Evolutionary conservation across 345 rosid species (phyloP).

Genomic region (Eucalyptus globulus): DNA sequence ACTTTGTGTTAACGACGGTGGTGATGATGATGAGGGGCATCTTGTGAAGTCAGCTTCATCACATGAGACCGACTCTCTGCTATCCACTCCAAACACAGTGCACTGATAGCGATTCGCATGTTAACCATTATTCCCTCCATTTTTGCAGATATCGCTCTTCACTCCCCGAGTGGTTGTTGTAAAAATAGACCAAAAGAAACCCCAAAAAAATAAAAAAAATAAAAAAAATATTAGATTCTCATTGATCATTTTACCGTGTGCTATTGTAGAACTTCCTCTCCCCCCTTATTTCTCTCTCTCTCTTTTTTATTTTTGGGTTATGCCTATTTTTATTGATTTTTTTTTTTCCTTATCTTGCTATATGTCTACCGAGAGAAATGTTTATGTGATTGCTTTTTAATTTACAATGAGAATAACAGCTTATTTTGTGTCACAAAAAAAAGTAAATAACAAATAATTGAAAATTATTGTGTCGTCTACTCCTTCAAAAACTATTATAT

Average conservation of each 20-base stretch:
- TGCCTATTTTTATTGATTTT: not conserved
- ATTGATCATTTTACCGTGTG: conserved; percentile 3
- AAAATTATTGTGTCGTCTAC: too few relatives aligned
- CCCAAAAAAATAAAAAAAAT: not conserved
- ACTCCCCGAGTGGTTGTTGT: not conserved
- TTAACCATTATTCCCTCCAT: not conserved
- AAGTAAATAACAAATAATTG: too few relatives aligned
- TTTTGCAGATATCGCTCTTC: not conserved
- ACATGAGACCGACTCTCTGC: conserved; percentile 33
- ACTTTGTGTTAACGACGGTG: conserved; percentile 1
- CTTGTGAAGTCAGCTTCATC: not conserved
- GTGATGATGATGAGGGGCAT: not conserved
- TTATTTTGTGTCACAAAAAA: too few relatives aligned
- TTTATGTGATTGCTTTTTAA: too few relatives aligned
- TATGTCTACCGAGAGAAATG: not conserved
- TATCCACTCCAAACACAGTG: conserved; percentile 1
- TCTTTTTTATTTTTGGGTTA: not conserved
- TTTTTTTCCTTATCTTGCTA: not conserved
- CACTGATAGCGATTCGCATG: not conserved
- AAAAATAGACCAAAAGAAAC: not conserved
- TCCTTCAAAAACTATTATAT: too few relatives aligned
- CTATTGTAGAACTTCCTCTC: not conserved
- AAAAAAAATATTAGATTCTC: not conserved
- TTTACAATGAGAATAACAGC: too few relatives aligned
- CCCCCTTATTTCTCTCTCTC: conserved; percentile 6